phyloP scores from a whole-genome alignment of 371 early-diverging fungal species.

The Mucor lusitanicus region DNA sequence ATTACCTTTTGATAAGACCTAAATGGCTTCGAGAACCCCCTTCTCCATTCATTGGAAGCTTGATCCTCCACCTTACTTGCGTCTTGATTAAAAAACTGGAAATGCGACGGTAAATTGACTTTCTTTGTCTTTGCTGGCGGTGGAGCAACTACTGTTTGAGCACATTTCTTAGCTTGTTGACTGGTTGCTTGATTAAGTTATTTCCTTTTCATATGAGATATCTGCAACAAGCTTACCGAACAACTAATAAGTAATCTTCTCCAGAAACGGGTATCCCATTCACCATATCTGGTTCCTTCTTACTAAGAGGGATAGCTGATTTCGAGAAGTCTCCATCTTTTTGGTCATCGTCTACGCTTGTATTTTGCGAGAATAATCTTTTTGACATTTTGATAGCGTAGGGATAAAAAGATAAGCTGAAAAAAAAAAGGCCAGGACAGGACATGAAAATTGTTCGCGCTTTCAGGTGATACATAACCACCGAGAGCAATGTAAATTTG shows the following conservation, averaged over 20 bases:
- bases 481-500: too few relatives aligned
- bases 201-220: too few relatives aligned
- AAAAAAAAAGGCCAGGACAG: background rate
- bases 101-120: conserved; percentile 29
- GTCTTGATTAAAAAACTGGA: conserved; percentile 19
- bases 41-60: conserved; percentile 33
- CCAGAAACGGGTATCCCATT: conserved; percentile 49
- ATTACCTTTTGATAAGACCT: conserved; percentile 33
- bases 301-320: conserved; percentile 35
- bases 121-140: conserved; percentile 26
- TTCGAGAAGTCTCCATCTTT: conserved; percentile 7
- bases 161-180: conserved; percentile 35
- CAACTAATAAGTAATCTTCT: conserved; percentile 49
- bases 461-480: too few relatives aligned
- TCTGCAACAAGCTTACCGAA: conserved; percentile 31
- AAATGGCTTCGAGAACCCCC: conserved; percentile 25
- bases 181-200: conserved; percentile 9
- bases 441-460: background rate
- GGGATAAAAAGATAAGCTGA: too few relatives aligned
- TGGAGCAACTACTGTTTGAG: conserved; percentile 32
- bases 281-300: conserved; percentile 29
- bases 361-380: conserved; percentile 30
- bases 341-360: conserved; percentile 18
- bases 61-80: background rate
- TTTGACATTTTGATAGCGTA: conserved; percentile 14